Evolutionary conservation across 2,329 filamentous ascomycete genomes (phyloP).

Genomic region (Xylogone sp.): DNA sequence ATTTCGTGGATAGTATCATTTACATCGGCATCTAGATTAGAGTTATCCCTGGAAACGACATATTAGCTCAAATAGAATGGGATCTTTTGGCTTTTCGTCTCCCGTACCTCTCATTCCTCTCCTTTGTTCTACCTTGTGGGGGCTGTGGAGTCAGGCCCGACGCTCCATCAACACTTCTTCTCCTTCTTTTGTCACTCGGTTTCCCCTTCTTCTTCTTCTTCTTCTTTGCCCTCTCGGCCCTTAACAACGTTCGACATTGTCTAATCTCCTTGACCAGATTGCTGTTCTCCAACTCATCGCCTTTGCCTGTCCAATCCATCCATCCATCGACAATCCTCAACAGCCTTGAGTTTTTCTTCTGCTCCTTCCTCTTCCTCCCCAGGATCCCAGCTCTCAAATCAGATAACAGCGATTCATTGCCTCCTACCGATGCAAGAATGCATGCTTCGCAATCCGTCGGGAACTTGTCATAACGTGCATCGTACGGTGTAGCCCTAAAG

Average conservation of each 20-base stretch:
- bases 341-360: conserved; percentile 6
- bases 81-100: conserved; percentile 1
- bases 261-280: conserved; percentile 13
- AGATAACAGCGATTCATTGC: conserved; percentile 34
- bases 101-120: conserved; percentile 11
- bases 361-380: conserved; percentile 29
- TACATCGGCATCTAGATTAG: no score
- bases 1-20: neutral
- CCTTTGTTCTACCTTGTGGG: conserved; percentile 1
- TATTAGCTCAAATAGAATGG: no score
- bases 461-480: conserved; percentile 25
- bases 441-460: conserved; percentile 47
- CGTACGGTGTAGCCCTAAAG: conserved; percentile 29
- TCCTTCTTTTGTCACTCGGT: neutral
- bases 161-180: neutral
- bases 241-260: conserved; percentile 10
- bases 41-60: no score
- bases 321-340: conserved; percentile 17
- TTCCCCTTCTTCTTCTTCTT: conserved; percentile 2
- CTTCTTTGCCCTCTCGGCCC: conserved; percentile 6
- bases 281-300: conserved; percentile 2
- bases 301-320: conserved; percentile 8
- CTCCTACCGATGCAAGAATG: conserved; percentile 45
- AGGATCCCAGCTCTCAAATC: conserved; percentile 43
- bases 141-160: neutral